These are phyloP conservation scores for Beauveria asiatica DNA, from an alignment of 2,329 filamentous ascomycete genomes.

Conservation along the genomic window DNA sequence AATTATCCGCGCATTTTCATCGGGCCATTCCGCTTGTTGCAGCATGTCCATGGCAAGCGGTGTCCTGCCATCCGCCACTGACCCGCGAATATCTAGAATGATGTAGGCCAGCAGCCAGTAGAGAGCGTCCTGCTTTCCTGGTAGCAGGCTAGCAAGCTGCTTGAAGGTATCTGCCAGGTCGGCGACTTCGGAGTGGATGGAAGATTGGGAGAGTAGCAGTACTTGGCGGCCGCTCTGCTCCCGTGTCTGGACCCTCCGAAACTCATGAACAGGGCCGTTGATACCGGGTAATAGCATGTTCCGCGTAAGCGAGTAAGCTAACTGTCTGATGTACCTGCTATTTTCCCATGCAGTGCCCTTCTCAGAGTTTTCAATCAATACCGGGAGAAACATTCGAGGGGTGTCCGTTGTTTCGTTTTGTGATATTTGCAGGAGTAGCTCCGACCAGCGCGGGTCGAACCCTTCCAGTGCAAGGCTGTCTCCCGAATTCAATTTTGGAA, in stretches of 20 bases:
- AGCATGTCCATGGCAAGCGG: conserved; percentile 19
- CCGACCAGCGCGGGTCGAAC: conserved; percentile 32
- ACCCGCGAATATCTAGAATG: conserved; percentile 21
- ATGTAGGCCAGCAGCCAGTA: conserved; percentile 22
- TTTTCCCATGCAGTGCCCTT: conserved; percentile 49
- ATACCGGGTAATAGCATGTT: conserved; percentile 15
- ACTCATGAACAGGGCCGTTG: conserved; percentile 24
- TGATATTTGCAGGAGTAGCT: conserved; percentile 27
- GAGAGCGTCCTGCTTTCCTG: not conserved
- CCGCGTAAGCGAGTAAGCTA: conserved; percentile 45
- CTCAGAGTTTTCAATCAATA: conserved; percentile 49
- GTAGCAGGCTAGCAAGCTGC: not conserved
- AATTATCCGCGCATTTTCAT: conserved; percentile 1
- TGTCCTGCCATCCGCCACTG: conserved; percentile 20
- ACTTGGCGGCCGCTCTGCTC: conserved; percentile 22
- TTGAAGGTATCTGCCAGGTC: conserved; percentile 18
- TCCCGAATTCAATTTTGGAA: conserved; percentile 14
- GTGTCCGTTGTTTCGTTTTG: conserved; percentile 10
- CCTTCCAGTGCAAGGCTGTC: conserved; percentile 13
- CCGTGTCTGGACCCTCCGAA: conserved; percentile 25
- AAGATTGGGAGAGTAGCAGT: conserved; percentile 12
- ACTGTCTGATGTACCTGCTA: conserved; percentile 38
- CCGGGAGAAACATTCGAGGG: conserved; percentile 53
- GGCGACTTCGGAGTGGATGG: conserved; percentile 8
- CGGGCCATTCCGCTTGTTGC: conserved; percentile 11